Evolutionary conservation across 2,329 filamentous ascomycete species (phyloP), one percentile per base, ranked within the genome.

Genomic region (Sporothrix inflata): DNA sequence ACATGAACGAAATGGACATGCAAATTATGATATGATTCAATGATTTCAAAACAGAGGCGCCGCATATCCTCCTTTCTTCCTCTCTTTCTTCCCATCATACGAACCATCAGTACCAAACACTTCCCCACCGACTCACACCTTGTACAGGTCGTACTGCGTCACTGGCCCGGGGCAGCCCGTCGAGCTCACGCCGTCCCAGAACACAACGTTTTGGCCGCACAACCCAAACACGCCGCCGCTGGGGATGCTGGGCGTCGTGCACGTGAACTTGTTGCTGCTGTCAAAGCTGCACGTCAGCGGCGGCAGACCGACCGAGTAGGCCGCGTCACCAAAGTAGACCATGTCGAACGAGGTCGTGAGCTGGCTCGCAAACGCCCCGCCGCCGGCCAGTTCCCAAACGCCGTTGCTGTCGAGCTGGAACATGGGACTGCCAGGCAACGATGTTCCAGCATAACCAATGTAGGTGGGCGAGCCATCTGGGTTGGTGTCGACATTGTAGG

Each of bases 291-390:
- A 55, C 3, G 24, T 55, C 51, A 53, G 9, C 8, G 21, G 4
- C 9, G 51, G 51, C 51, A 27, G 51, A 0, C 51, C 51, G 8
- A 5, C 51, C 21, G 51, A 53, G 8, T 53, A 53, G 6, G 51
- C 51, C 51, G 51, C 51, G 51, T 53, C 51, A 8, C n/a, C n/a
- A 53, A 53, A 53, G 51, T 21, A 53, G n/a, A 53, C 51, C 51
- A 53, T 9, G 51, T 53, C 51, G 4, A 53, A 53, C 2, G 51
- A 27, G 51, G 9, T 21, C 9, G 51, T 53, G 21, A 53, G 51
- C 51, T 53, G 51, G n/a, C 11, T 27, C 1, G 51, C 51, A 11
- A 11, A 27, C 7, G 51, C 51, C 12, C 51, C 51, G 9, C 51
- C 51, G 21, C 51, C 51, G 7, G 51, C 51, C 21, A 53, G 51